phyloP scores from a whole-genome alignment of 169 alveolate species.

The Plasmodium relictum region DNA sequence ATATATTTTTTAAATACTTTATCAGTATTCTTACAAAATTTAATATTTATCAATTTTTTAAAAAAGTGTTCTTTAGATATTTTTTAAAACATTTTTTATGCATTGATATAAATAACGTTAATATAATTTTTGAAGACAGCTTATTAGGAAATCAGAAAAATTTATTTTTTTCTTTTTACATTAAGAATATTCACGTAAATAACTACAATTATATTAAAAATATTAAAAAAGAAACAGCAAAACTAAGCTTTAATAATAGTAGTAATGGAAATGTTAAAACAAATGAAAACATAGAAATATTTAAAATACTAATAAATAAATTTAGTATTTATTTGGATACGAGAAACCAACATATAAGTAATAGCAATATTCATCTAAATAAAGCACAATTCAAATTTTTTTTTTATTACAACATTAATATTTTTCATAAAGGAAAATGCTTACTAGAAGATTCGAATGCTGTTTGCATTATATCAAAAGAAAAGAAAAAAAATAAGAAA shows the following conservation, averaged over 20 bases:
- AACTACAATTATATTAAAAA: slow-evolving; percentile 20
- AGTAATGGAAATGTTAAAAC: not conserved
- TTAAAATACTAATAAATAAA: not conserved
- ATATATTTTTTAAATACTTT: not conserved
- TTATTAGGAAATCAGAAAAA: not conserved
- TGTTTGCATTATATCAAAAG: slow-evolving; percentile 7
- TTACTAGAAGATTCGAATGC: slow-evolving; percentile 9
- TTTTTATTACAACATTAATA: slow-evolving; percentile 48
- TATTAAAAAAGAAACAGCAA: not conserved
- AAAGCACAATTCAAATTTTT: slow-evolving; percentile 42
- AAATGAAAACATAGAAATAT: not conserved
- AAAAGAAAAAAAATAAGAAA: not conserved
- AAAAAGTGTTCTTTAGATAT: not conserved
- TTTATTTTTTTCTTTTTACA: slow-evolving; percentile 12
- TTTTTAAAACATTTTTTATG: slow-evolving; percentile 3
- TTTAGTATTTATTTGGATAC: slow-evolving; percentile 27
- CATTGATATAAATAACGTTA: slow-evolving; percentile 33
- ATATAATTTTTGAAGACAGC: slow-evolving; percentile 42
- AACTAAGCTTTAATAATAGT: not conserved
- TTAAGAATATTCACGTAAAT: slow-evolving; percentile 15
- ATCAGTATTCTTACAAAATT: not conserved
- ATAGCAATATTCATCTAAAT: slow-evolving; percentile 2
- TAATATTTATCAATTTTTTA: not conserved
- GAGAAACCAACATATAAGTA: slow-evolving; percentile 26
- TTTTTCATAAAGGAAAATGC: slow-evolving; percentile 34